Base-by-base conservation (phyloP, 805 yeast genomes). In the Kluyveromyces dobzhanskii region DNA sequence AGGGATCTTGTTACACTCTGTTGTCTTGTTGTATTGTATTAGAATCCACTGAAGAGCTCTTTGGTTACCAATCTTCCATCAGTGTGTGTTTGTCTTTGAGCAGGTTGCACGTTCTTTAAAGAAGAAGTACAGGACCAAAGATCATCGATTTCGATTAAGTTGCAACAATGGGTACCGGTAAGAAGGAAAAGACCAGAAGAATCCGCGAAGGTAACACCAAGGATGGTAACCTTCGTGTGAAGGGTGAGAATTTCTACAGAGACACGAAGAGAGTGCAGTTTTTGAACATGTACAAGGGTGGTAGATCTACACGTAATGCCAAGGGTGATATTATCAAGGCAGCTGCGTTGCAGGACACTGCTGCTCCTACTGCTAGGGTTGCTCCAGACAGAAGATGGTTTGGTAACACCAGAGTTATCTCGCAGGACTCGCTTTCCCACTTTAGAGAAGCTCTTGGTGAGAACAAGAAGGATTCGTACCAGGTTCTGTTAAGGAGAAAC, bases 361-460 rank as follows among this genome's bases (percentile, higher is more conserved):
- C 86, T 46, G 71, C 84, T 21, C 97, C 97, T 11, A 76, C 70
- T 47, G 97, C 97, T 1, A 72, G 98, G 44, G 94, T 90, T 32
- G 95, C 85, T 57, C 97, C 98, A 5, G 90, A 90, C 62, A 76
- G 95, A 61, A 77, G 94, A 57, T 90, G 97, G 98, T 92, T 92
- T 58, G 96, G 96, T 35, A 92, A 87, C 64, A 86, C 98, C 11
- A 76, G 98, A 57, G 98, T 90, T 30, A 90, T 90, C 56, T 90
- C 97, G 4, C 98, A 90, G 61, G 96, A 92, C 69, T 96, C 97
- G 2, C 69, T 90, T 53, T 70, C 82, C 21, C 97, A 92, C 66
- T 90, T 90, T 67, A 74, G 98, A 60, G 92, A 85, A 49, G 97
- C 97, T 7, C 71, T 90, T 66, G 94, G 92, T 35, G 94, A 81